Conservation (phyloP, 495 filamentous ascomycete genomes). For the Astrothelium subdiscretum region DNA sequence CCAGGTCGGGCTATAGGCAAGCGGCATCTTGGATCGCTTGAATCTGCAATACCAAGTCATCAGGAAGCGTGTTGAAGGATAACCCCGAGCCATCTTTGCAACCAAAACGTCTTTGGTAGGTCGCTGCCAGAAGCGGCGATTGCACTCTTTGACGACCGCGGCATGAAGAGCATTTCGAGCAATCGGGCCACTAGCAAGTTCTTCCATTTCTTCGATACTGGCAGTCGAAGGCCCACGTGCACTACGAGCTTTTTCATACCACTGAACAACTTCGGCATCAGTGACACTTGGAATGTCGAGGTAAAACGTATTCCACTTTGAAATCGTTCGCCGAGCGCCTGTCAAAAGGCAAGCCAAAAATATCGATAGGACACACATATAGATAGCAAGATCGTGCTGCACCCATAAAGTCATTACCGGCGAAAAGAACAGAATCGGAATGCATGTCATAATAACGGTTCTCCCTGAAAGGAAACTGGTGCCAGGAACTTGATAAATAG, state of each 20-base stretch:
- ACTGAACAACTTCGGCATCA: conserved; percentile 21
- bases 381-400: conserved; percentile 21
- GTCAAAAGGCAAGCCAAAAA: conserved; percentile 21
- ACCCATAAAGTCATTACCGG: conserved; percentile 22
- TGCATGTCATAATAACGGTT: conserved; percentile 17
- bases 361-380: conserved; percentile 15
- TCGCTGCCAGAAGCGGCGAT: conserved; percentile 32
- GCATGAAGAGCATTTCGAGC: conserved; percentile 36
- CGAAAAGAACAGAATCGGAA: conserved; percentile 25
- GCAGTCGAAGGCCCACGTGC: conserved; percentile 3
- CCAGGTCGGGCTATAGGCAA: conserved; percentile 51
- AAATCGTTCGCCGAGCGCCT: conserved; percentile 29
- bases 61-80: conserved; percentile 47
- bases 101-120: conserved; percentile 36
- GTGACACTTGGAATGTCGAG: conserved; percentile 22
- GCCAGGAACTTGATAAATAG: conserved; percentile 46
- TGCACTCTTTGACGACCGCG: conserved; percentile 35
- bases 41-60: conserved; percentile 48
- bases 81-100: conserved; percentile 37
- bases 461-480: conserved; percentile 34
- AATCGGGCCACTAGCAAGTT: conserved; percentile 27
- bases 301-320: conserved; percentile 25
- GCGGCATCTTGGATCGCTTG: conserved; percentile 38
- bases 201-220: conserved; percentile 19
- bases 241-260: conserved; percentile 8